Percentiles rank a stretch among this genome's conserved stretches.
phyloP scores from a whole-genome alignment of 768 basidiomycete species.

The Auriculariales sp. region DNA sequence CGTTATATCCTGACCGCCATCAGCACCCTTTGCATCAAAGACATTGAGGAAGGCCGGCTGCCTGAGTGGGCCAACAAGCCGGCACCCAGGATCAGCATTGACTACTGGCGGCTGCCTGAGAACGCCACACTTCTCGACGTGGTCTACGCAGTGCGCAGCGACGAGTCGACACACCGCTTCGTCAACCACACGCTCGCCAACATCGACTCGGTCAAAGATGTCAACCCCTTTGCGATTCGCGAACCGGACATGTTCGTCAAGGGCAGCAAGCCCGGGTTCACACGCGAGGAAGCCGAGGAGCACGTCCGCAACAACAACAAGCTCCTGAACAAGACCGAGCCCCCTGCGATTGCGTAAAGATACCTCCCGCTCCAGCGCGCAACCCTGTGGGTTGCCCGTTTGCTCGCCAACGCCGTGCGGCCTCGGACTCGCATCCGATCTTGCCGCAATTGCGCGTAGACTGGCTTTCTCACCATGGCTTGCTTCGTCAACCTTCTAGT shows the following conservation, averaged over 20 bases:
- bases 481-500: too few species aligned
- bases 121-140: slow-evolving; percentile 76
- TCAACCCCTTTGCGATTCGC: slow-evolving; percentile 79
- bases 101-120: slow-evolving; percentile 76
- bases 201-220: slow-evolving; percentile 57
- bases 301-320: too few species aligned
- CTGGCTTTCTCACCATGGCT: too few species aligned
- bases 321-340: too few species aligned
- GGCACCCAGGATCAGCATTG: slow-evolving; percentile 82
- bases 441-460: too few species aligned
- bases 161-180: slow-evolving; percentile 87
- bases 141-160: slow-evolving; percentile 81
- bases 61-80: slow-evolving; percentile 66
- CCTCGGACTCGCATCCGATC: too few species aligned
- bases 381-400: too few species aligned
- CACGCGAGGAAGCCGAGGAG: neutral
- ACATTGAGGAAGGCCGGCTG: slow-evolving; percentile 67
- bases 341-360: too few species aligned
- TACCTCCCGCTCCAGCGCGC: too few species aligned
- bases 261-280: slow-evolving; percentile 55
- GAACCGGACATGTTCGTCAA: slow-evolving; percentile 82
- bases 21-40: slow-evolving; percentile 69
- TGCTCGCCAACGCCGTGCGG: too few species aligned
- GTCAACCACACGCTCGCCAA: slow-evolving; percentile 94
- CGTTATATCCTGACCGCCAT: slow-evolving; percentile 7